phyloP scores from a whole-genome alignment of 257 asterid genomes.

The Fraxinus excelsior region DNA sequence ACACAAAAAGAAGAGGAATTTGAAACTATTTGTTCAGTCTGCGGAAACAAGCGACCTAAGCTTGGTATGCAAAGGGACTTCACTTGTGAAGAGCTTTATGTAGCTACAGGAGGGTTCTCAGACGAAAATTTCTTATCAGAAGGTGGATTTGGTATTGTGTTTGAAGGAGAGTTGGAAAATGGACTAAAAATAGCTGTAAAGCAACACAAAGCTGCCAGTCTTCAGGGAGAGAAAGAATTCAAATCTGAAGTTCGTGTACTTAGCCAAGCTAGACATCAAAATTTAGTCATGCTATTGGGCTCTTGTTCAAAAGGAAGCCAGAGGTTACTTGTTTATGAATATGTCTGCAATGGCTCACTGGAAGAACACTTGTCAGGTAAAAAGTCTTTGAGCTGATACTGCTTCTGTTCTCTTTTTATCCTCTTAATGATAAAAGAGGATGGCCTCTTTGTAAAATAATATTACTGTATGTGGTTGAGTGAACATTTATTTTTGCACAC shows the following conservation, averaged over 20 bases:
- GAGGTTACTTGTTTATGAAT: constrained; percentile 72
- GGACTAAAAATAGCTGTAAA: constrained; percentile 64
- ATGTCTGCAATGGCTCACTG: constrained; percentile 69
- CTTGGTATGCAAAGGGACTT: constrained; percentile 46
- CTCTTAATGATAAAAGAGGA: too few relatives aligned
- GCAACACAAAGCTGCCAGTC: constrained; percentile 66
- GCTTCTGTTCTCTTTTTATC: too few relatives aligned
- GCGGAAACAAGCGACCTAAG: constrained; percentile 56
- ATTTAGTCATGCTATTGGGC: constrained; percentile 67
- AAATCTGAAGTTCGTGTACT: constrained; percentile 62
- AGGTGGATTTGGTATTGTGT: constrained; percentile 78
- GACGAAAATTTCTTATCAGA: constrained; percentile 49
- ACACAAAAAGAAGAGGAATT: constrained; percentile 30
- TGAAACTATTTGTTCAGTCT: constrained; percentile 50
- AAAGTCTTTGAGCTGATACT: not conserved
- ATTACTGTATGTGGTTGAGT: not conserved
- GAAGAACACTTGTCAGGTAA: constrained; percentile 55
- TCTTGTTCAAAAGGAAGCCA: constrained; percentile 59
- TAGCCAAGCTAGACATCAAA: constrained; percentile 67
- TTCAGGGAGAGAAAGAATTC: constrained; percentile 77
- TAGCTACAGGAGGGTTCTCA: constrained; percentile 60
- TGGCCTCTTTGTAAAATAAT: not conserved
- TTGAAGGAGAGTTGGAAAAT: constrained; percentile 45
- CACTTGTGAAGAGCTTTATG: constrained; percentile 49
- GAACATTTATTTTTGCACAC: not conserved